These are phyloP conservation scores for Wallacemonas sp. DNA, from an alignment of 208 protist species.

Conservation along the genomic window DNA sequence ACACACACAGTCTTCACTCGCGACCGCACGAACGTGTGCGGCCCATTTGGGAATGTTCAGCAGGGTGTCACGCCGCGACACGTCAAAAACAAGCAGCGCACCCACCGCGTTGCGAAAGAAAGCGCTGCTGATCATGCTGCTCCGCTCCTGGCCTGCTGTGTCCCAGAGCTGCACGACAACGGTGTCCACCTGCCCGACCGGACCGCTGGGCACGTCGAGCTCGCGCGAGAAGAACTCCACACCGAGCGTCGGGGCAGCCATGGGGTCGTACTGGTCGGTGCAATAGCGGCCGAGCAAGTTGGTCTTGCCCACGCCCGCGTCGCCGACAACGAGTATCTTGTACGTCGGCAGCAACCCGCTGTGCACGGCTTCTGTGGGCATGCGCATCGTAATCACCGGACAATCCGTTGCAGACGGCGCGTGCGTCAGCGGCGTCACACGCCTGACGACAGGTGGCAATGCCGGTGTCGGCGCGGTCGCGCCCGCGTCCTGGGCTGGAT, in stretches of 20 bases:
- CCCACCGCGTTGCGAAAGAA: constrained; percentile 55
- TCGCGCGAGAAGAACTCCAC: constrained; percentile 96
- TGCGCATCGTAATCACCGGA: constrained; percentile 1
- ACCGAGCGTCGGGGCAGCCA: constrained; percentile 93
- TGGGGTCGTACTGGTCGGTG: constrained; percentile 86
- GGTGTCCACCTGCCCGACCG: constrained; percentile 30
- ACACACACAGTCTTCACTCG: constrained; percentile 36
- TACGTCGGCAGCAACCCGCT: constrained; percentile 82
- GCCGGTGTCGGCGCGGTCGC: too few species aligned
- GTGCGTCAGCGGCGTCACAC: too few species aligned
- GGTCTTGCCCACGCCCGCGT: constrained; percentile 94
- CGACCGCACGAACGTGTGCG: constrained; percentile 24
- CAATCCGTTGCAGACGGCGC: too few species aligned
- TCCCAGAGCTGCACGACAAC: constrained; percentile 81
- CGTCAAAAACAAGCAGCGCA: constrained; percentile 47
- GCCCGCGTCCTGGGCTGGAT: too few species aligned
- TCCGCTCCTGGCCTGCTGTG: constrained; percentile 53
- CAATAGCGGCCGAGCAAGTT: constrained; percentile 95
- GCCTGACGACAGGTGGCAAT: too few species aligned
- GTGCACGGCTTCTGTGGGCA: constrained; percentile 5
- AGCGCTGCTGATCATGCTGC: constrained; percentile 31
- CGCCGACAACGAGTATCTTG: constrained; percentile 95
- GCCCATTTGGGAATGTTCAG: constrained; percentile 34
- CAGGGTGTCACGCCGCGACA: constrained; percentile 31
- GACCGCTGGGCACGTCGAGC: constrained; percentile 69